phyloP scores from a whole-genome alignment of 371 early-diverging fungal species.

The Mortierella polycephala region DNA sequence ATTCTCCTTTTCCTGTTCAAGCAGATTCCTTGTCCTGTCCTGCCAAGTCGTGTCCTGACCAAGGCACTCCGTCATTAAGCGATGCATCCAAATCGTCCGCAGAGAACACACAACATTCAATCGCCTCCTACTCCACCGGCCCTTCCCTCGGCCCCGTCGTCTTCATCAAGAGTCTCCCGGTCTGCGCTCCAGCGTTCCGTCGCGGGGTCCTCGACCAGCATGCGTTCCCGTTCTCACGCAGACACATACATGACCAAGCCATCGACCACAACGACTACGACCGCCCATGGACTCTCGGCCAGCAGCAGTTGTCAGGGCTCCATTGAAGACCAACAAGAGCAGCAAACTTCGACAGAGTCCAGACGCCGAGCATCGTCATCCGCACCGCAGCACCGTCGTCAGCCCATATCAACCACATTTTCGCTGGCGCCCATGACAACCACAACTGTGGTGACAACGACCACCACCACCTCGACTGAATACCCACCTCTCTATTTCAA shows the following conservation, averaged over 20 bases:
- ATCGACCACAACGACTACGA: too few species aligned
- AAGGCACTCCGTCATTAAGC: not conserved
- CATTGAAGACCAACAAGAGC: not conserved
- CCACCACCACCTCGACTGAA: conserved; percentile 70
- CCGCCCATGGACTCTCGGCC: too few species aligned
- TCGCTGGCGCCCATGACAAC: conserved; percentile 57
- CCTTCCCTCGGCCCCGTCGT: conserved; percentile 23
- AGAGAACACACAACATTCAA: conserved; percentile 23
- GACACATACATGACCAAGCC: too few species aligned
- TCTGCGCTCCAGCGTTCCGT: conserved; percentile 20
- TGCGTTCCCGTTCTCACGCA: not conserved
- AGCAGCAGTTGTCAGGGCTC: too few species aligned
- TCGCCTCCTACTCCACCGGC: conserved; percentile 45
- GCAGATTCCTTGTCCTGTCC: not conserved
- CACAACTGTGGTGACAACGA: conserved; percentile 70
- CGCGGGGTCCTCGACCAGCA: not conserved
- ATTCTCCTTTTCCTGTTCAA: conserved; percentile 5
- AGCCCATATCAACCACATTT: conserved; percentile 55
- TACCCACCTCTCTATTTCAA: conserved; percentile 67
- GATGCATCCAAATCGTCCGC: conserved; percentile 25
- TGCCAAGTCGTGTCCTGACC: not conserved
- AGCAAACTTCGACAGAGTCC: not conserved
- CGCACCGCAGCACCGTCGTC: conserved; percentile 13
- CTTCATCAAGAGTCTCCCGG: conserved; percentile 21
- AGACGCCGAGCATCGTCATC: conserved; percentile 19